phyloP scores from a whole-genome alignment of 139 green algal species.

The Coccomyxa sp. region DNA sequence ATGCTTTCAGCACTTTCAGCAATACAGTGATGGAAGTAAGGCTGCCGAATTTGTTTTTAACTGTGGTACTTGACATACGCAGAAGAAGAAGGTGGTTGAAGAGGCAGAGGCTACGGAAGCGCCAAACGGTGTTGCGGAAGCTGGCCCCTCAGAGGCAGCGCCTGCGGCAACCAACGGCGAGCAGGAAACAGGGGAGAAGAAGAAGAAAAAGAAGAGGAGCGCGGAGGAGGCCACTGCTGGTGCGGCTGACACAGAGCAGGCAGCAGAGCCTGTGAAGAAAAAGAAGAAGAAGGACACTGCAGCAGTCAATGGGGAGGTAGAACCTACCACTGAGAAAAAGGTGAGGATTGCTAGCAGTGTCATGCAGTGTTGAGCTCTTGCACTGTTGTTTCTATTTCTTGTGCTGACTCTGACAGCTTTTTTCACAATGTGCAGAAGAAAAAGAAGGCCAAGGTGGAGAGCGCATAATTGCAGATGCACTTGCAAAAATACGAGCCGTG shows the following conservation, averaged over 20 bases:
- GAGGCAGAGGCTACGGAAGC: background rate
- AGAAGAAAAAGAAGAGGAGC: slow-evolving; percentile 26
- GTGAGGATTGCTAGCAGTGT: background rate
- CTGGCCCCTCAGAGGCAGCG: background rate
- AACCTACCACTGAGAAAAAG: background rate
- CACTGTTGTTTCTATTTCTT: background rate
- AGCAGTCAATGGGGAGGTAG: background rate
- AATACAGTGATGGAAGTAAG: too few relatives aligned
- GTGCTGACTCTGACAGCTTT: background rate
- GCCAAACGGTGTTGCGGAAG: background rate
- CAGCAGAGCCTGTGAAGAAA: slow-evolving; percentile 12
- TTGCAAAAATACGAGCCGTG: too few relatives aligned
- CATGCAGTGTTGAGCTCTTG: background rate
- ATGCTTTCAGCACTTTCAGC: too few relatives aligned
- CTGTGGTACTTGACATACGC: background rate
- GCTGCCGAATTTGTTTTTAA: too few relatives aligned
- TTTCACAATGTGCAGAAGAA: too few relatives aligned
- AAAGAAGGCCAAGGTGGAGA: too few relatives aligned
- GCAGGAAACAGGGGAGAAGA: slow-evolving; percentile 15
- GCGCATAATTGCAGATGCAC: too few relatives aligned
- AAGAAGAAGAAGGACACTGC: slow-evolving; percentile 42
- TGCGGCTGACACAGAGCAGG: background rate
- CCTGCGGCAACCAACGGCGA: background rate
- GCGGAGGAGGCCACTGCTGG: background rate
- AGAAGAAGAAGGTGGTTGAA: background rate